Base-by-base conservation (phyloP, 352 stramenopile genomes). In the Pythium aquatile region DNA sequence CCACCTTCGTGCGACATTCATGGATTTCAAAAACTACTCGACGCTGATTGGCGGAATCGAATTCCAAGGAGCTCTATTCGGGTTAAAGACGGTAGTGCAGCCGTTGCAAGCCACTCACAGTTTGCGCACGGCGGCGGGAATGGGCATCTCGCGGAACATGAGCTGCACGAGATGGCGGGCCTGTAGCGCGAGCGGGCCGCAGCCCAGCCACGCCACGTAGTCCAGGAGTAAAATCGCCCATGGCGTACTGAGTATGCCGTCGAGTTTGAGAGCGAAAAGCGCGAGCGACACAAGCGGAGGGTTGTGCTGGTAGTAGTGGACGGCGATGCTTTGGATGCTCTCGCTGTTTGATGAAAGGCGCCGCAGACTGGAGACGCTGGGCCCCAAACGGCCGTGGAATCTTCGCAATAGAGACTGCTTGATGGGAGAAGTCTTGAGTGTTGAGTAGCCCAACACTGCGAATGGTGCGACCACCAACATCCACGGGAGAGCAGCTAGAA, bases 141-240 rank as follows among this genome's bases (percentile, higher is more conserved):
- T 64, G 63, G 63, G 55, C 63, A 69, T 64, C 55, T 69, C 63
- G 29, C 63, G 63, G 40, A 69, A 64, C 63, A 69, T 69, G 55
- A 64, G 10, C 42, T 61, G 47, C 29, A 69, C 20, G 55, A 60
- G 55, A 5, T 60, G 63, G 26, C 63, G 63, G 39, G 51, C 57
- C 29, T 40, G 33, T 32, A 49, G 20, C 17, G 58, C 65, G 26
- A 71, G 26, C 13, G 64, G 64, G 1, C 64, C 64, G 11, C 17
- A 39, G 44, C 28, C 6, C 1, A 58, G 32, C 64, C 64, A 70
- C 5, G 35, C 30, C 14, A 37, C 16, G 46, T 70, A 70, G 58
- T 70, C 64, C 4, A 70, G 14, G 26, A 58, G 20, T 7, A 66
- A 29, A 1, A 66, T 4, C 16, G 35, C 29, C 52, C 40, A 63